Evolutionary conservation across 495 filamentous ascomycete genomes (phyloP).

Genomic region (Penicillium simplicissimum): DNA sequence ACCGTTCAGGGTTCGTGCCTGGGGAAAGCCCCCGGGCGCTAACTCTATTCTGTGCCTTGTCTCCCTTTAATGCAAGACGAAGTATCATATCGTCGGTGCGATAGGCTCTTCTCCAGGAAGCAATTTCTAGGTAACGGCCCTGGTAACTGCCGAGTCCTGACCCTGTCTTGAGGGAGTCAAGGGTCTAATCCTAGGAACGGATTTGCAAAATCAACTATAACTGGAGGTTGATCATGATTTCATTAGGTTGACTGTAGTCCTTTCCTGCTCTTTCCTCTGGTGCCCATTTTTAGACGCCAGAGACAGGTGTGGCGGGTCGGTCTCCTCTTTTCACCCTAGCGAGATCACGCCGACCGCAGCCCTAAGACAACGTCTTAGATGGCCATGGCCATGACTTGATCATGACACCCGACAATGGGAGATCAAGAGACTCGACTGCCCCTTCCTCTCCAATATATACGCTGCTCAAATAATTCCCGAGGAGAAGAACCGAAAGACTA

Average conservation of each 20-base stretch:
- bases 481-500: not conserved
- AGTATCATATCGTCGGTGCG: not conserved
- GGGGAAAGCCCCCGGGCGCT: not conserved
- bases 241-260: not conserved
- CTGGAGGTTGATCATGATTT: not conserved
- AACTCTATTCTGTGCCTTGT: not conserved
- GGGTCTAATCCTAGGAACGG: not conserved
- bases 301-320: not conserved
- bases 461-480: not conserved
- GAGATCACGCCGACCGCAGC: not conserved
- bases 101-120: not conserved
- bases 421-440: not conserved
- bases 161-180: not conserved
- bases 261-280: not conserved
- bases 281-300: conserved; percentile 2
- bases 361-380: not conserved
- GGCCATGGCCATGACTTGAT: not conserved
- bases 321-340: not conserved
- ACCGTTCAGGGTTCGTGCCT: not conserved
- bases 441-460: no score
- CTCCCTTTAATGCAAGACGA: not conserved
- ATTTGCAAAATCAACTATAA: not conserved
- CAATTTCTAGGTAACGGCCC: not conserved
- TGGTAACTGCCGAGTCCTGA: not conserved
- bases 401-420: no score